Percentiles rank a stretch among this genome's conserved stretches.
Evolutionary conservation across 208 protist species (phyloP).

Genomic region (Herpetomonas samuelpessoai): DNA sequence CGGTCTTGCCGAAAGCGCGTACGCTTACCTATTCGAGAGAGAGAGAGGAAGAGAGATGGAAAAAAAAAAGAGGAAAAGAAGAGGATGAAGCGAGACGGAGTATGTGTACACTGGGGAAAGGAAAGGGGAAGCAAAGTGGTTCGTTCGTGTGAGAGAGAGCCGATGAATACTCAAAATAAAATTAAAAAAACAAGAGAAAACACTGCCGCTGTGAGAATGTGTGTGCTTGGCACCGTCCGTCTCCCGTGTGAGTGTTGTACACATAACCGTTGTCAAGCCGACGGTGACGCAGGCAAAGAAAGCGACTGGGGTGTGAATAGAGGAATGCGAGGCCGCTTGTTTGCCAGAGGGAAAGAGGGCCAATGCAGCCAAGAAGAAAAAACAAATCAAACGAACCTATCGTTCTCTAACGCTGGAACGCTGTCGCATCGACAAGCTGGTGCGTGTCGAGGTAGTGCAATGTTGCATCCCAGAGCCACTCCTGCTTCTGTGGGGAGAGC

Average conservation of each 20-base stretch:
- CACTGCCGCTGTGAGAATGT: not conserved
- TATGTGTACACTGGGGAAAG: not conserved
- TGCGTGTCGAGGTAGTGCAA: conserved; percentile 34
- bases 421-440: conserved; percentile 12
- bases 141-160: not conserved
- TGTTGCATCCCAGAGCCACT: conserved; percentile 47
- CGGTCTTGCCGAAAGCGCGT: too few relatives aligned
- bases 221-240: too few relatives aligned
- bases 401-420: conserved; percentile 12
- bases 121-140: not conserved
- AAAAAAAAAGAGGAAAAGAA: conserved; percentile 1
- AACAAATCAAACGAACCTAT: conserved; percentile 1
- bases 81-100: not conserved
- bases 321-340: too few relatives aligned
- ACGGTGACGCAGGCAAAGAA: too few relatives aligned
- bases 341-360: not conserved
- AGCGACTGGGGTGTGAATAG: too few relatives aligned
- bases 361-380: conserved; percentile 6
- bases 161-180: not conserved
- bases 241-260: too few relatives aligned
- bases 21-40: too few relatives aligned
- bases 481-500: conserved; percentile 31
- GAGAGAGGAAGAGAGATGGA: not conserved
- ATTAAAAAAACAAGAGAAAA: not conserved
- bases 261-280: too few relatives aligned